Percentiles rank a stretch among this genome's conserved stretches.
Conservation (phyloP, 2,329 filamentous ascomycete species). For the Neodidymelliopsis sp. region DNA sequence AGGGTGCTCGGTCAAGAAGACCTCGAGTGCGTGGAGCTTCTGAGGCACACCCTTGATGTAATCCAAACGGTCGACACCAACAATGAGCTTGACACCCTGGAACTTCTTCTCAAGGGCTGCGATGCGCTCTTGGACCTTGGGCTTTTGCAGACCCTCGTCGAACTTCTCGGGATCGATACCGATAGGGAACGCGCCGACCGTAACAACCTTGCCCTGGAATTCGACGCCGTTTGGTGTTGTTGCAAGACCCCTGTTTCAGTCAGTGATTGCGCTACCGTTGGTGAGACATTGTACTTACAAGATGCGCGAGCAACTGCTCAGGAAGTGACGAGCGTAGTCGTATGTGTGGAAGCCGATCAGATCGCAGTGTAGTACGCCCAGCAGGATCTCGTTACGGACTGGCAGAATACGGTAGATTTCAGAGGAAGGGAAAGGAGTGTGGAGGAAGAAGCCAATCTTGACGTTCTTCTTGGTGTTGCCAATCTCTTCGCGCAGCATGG, state of each 20-base stretch:
- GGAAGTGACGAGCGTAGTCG: constrained; percentile 97
- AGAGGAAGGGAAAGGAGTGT: constrained; percentile 95
- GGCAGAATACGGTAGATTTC: constrained; percentile 97
- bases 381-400: constrained; percentile 85
- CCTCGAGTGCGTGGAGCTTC: constrained; percentile 94
- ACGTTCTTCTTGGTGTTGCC: constrained; percentile 83
- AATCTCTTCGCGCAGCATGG: constrained; percentile 93
- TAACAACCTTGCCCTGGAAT: constrained; percentile 85
- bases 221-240: constrained; percentile 95
- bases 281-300: constrained; percentile 61
- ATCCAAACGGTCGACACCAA: constrained; percentile 94
- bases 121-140: constrained; percentile 87
- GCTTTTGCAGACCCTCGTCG: constrained; percentile 83
- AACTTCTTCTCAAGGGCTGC: constrained; percentile 87
- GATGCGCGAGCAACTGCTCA: constrained; percentile 95
- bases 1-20: constrained; percentile 95
- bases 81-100: constrained; percentile 93
- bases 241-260: constrained; percentile 61
- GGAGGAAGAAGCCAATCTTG: constrained; percentile 97
- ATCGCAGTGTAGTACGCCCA: constrained; percentile 90
- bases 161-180: constrained; percentile 98
- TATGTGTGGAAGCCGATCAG: constrained; percentile 98
- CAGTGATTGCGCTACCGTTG: constrained; percentile 5
- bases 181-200: constrained; percentile 94
- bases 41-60: constrained; percentile 99